Percentiles rank a stretch among this genome's conserved stretches.
These are phyloP conservation scores for Cucumis cinereus DNA, from an alignment of 306 rosid species.

Conservation along the genomic window DNA sequence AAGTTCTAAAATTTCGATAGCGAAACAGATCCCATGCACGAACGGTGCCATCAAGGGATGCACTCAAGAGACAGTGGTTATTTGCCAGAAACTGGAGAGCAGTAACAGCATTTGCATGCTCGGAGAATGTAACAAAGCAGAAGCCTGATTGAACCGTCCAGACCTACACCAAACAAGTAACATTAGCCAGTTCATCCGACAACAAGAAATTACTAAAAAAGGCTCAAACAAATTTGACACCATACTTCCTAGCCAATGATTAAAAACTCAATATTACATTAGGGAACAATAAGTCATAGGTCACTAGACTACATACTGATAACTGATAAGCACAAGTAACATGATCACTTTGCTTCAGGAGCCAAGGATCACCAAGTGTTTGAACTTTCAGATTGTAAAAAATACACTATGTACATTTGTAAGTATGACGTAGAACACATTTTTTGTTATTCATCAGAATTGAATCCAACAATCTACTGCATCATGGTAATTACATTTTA, in stretches of 20 bases:
- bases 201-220: neutral
- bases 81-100: slow-evolving; percentile 84
- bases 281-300: neutral
- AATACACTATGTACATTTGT: neutral
- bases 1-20: slow-evolving; percentile 71
- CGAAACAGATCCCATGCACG: slow-evolving; percentile 93
- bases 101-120: slow-evolving; percentile 78
- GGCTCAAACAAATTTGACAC: neutral
- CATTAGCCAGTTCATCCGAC: neutral
- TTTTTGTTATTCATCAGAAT: neutral
- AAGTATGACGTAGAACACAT: neutral
- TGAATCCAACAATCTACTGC: neutral
- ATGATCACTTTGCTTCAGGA: neutral
- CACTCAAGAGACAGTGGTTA: slow-evolving; percentile 70
- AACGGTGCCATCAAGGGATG: slow-evolving; percentile 92
- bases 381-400: neutral
- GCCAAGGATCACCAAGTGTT: neutral
- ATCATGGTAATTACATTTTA: neutral
- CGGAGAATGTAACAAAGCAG: slow-evolving; percentile 80
- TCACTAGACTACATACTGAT: neutral
- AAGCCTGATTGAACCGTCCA: slow-evolving; percentile 85
- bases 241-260: neutral
- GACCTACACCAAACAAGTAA: slow-evolving; percentile 44
- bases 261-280: neutral
- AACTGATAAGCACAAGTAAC: neutral